Evolutionary conservation across 176 grass and related monocot species (phyloP).

Genomic region (Carex littledalei): DNA sequence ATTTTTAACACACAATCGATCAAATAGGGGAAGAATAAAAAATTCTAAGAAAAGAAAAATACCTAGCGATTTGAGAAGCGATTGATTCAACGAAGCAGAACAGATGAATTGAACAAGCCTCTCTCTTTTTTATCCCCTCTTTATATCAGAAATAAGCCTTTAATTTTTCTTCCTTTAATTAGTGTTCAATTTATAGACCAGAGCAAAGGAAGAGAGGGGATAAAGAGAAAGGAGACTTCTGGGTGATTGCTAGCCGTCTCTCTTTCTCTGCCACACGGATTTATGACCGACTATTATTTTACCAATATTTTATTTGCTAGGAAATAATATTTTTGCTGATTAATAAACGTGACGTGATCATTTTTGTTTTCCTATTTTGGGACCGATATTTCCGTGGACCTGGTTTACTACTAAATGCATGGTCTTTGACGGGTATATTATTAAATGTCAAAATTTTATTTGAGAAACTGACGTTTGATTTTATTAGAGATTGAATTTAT

Average conservation of each 20-base stretch:
- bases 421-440: not conserved
- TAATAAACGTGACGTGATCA: not conserved
- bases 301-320: not conserved
- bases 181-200: not conserved
- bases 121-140: not conserved
- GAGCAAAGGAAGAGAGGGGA: not conserved
- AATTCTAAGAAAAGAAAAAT: not conserved
- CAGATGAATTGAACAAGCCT: not conserved
- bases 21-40: not conserved
- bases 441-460: not conserved
- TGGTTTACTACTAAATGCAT: not conserved
- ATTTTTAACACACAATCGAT: not conserved
- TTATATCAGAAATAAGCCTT: not conserved
- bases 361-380: not conserved
- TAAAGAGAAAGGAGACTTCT: conserved; percentile 19
- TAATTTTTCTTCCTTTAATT: not conserved
- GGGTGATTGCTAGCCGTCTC: conserved; percentile 12
- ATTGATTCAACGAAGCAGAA: conserved; percentile 2
- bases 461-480: not conserved
- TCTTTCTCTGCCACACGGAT: conserved; percentile 15
- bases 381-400: not conserved
- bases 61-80: not conserved
- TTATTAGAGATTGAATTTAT: not conserved
- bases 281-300: not conserved
- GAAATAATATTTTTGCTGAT: not conserved